These are phyloP conservation scores for Mycena pura DNA, from an alignment of 768 basidiomycete genomes.

Conservation along the genomic window DNA sequence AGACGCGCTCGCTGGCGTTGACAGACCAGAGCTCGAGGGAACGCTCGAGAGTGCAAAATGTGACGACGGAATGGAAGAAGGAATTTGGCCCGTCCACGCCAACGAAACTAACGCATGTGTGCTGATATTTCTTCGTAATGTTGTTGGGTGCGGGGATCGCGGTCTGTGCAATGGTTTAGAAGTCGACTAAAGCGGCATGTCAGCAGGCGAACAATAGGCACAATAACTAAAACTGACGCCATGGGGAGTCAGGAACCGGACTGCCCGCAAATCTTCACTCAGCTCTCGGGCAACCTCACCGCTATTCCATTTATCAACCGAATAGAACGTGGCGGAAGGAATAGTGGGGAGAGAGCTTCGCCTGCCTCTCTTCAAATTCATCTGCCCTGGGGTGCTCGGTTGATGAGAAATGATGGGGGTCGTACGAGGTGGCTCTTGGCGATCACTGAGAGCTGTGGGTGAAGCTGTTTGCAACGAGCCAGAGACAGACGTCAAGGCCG, in stretches of 20 bases:
- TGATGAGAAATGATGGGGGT: background rate
- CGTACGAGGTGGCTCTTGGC: background rate
- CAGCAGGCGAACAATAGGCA: background rate
- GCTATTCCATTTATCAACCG: background rate
- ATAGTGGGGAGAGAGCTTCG: conserved; percentile 5
- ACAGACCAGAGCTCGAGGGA: background rate
- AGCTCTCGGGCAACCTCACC: background rate
- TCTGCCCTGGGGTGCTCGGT: background rate
- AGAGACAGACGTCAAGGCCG: background rate
- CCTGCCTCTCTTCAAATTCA: background rate
- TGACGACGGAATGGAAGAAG: background rate
- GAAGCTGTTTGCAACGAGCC: background rate
- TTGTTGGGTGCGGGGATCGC: background rate
- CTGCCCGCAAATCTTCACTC: background rate
- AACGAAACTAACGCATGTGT: conserved; percentile 17
- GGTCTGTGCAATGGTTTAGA: background rate
- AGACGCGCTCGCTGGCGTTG: background rate
- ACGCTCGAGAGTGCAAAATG: background rate
- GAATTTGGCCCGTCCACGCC: conserved; percentile 20
- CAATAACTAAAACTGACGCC: background rate
- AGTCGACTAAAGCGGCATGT: background rate
- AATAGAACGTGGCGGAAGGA: background rate
- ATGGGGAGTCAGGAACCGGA: background rate
- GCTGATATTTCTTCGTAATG: background rate
- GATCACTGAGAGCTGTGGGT: background rate